A percentile compares a stretch with the other conserved stretches of the same genome.
phyloP scores from a whole-genome alignment of 176 grass and related monocot genomes.

The Musa troglodytarum region DNA sequence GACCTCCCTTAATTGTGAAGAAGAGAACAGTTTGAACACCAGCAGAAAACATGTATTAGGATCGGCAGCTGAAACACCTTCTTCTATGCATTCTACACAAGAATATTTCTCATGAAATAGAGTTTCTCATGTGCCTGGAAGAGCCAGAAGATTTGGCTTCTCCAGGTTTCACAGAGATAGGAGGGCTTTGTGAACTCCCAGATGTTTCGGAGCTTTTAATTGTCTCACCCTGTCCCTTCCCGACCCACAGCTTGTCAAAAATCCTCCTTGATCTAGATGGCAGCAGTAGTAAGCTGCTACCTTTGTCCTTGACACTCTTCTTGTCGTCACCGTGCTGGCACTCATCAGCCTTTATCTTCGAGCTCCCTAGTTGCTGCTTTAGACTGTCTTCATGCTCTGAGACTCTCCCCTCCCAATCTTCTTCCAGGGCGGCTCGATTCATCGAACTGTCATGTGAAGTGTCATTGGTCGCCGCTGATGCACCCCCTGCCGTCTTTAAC shows the following conservation, averaged over 20 bases:
- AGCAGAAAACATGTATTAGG: background rate
- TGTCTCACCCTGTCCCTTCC: slow-evolving; percentile 58
- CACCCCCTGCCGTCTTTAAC: slow-evolving; percentile 24
- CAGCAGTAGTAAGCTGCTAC: slow-evolving; percentile 38
- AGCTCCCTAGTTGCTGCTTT: slow-evolving; percentile 37
- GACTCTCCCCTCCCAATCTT: slow-evolving; percentile 36
- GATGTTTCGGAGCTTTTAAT: slow-evolving; percentile 78
- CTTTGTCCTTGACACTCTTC: slow-evolving; percentile 52
- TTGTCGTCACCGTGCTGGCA: slow-evolving; percentile 34
- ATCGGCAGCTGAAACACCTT: slow-evolving; percentile 13
- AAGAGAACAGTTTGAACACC: background rate
- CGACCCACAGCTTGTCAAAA: slow-evolving; percentile 78
- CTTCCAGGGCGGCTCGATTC: slow-evolving; percentile 19
- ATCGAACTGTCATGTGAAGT: slow-evolving; percentile 12
- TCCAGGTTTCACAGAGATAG: slow-evolving; percentile 41
- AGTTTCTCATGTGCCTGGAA: slow-evolving; percentile 63
- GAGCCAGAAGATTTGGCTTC: slow-evolving; percentile 58
- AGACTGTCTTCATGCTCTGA: slow-evolving; percentile 33
- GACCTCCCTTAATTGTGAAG: background rate
- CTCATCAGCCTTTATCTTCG: slow-evolving; percentile 29
- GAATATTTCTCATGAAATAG: slow-evolving; percentile 43
- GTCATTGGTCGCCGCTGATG: background rate
- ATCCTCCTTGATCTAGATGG: slow-evolving; percentile 79
- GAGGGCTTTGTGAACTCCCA: slow-evolving; percentile 78
- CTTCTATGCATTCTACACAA: slow-evolving; percentile 30